Evolutionary conservation across 148 eudicot genomes (phyloP), one percentile per base, ranked within the genome.

Genomic region (Cornus kousa): DNA sequence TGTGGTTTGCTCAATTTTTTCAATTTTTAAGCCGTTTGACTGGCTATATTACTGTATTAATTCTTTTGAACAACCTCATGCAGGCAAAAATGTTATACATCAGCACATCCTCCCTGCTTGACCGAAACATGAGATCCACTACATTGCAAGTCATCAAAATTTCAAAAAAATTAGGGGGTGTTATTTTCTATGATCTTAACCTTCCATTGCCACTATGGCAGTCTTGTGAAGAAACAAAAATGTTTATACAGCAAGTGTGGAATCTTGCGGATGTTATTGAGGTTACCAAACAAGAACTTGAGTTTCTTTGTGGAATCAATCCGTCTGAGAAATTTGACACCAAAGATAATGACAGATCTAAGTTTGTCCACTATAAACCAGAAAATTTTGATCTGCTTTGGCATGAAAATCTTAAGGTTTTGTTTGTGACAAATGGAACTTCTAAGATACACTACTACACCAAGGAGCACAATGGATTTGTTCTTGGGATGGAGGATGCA

Each of bases 11-110:
- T 73, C 53, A 53, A 40, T 7, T 67, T 55, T 73, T 19, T n/a
- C 13, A 28, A 39, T 16, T 67, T 35, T 31, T 20, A 7, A 48
- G 37, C 72, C 68, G 72, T 74, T 74, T 9, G 50, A 32, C 35
- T 40, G 24, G n/a, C 4, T 7, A 65, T 55, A 66, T 76, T 19
- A n/a, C 31, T 77, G 4, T 40, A 57, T 67, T 10, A 9, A 55
- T 57, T 50, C 39, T 4, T 14, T 57, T 22, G 48, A 12, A 68
- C 69, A 76, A 31, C 37, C 67, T 79, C 37, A 79, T 85, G 86
- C 96, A 95, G 99, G 99, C 99, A 59, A 85, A 86, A 84, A 91
- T 95, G 95, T 95, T 95, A 78, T 95, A 95, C 88, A 83, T 93
- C 80, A 91, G 88, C 82, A 81, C 97, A 24, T 88, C 86, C 79